phyloP scores from a whole-genome alignment of 306 rosid genomes.

The Delonix regia region DNA sequence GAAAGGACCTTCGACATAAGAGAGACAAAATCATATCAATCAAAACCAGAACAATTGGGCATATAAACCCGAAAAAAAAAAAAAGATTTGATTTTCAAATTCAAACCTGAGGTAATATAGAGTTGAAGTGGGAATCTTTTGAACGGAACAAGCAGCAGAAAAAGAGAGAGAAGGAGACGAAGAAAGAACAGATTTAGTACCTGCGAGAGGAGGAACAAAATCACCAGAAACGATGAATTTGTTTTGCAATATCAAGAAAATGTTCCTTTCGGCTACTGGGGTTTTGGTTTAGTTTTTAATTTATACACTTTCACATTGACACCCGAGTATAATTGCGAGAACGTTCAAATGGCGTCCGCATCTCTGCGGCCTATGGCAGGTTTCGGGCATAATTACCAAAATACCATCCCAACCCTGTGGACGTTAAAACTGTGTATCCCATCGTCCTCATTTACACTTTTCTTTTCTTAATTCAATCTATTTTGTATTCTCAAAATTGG shows the following conservation, averaged over 20 bases:
- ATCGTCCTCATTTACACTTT: neutral
- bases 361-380: constrained; percentile 36
- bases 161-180: constrained; percentile 23
- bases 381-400: constrained; percentile 22
- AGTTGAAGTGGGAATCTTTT: constrained; percentile 41
- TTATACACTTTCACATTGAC: constrained; percentile 29
- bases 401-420: constrained; percentile 34
- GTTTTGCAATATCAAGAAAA: constrained; percentile 31
- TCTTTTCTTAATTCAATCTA: neutral
- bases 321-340: constrained; percentile 27
- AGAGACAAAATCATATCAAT: constrained; percentile 2
- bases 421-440: constrained; percentile 32
- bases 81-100: constrained; percentile 19
- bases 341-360: constrained; percentile 58
- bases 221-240: constrained; percentile 41
- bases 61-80: neutral
- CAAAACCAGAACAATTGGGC: constrained; percentile 20
- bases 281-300: constrained; percentile 30
- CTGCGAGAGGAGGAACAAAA: constrained; percentile 62
- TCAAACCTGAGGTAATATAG: constrained; percentile 20
- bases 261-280: constrained; percentile 31
- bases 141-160: constrained; percentile 21
- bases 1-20: neutral
- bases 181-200: constrained; percentile 41
- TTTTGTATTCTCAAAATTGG: neutral